phyloP scores from a whole-genome alignment of 2,329 filamentous ascomycete genomes.

The Xylariales sp. region DNA sequence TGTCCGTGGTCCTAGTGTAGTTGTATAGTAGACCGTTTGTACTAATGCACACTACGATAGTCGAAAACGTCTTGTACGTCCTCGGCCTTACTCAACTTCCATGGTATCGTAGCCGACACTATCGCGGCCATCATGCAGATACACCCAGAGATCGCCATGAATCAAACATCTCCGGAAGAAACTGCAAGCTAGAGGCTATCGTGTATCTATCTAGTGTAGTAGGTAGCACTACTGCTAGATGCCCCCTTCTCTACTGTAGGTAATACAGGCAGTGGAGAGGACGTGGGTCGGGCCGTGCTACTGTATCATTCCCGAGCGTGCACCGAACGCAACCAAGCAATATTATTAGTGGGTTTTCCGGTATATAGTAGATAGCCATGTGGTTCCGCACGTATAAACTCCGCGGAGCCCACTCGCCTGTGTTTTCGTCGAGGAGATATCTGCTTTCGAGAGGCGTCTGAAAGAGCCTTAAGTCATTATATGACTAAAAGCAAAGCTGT shows the following conservation, averaged over 20 bases:
- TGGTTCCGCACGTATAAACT: too few relatives aligned
- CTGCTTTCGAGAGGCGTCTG: too few relatives aligned
- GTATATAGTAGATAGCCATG: background rate
- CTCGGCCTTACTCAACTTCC: background rate
- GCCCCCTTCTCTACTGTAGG: too few relatives aligned
- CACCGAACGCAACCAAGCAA: too few relatives aligned
- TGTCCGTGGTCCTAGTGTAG: too few relatives aligned
- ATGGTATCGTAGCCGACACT: background rate
- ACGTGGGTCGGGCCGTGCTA: conserved; percentile 3
- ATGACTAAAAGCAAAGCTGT: background rate
- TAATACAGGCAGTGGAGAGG: background rate
- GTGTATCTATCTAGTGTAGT: background rate
- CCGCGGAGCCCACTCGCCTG: background rate
- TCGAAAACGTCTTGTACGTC: background rate
- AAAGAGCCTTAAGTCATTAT: too few relatives aligned
- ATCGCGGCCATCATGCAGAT: background rate
- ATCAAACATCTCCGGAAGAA: conserved; percentile 15
- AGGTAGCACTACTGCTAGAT: too few relatives aligned
- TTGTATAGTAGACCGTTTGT: too few relatives aligned
- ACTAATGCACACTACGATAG: too few relatives aligned
- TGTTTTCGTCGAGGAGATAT: too few relatives aligned
- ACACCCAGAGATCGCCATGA: background rate
- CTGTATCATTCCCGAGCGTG: background rate
- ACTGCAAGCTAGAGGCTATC: background rate
- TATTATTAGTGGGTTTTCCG: background rate